A percentile compares a stretch with the other conserved stretches of the same genome.
Conservation (phyloP, 108 stramenopile genomes). For the Aurantiochytrium sp. region DNA sequence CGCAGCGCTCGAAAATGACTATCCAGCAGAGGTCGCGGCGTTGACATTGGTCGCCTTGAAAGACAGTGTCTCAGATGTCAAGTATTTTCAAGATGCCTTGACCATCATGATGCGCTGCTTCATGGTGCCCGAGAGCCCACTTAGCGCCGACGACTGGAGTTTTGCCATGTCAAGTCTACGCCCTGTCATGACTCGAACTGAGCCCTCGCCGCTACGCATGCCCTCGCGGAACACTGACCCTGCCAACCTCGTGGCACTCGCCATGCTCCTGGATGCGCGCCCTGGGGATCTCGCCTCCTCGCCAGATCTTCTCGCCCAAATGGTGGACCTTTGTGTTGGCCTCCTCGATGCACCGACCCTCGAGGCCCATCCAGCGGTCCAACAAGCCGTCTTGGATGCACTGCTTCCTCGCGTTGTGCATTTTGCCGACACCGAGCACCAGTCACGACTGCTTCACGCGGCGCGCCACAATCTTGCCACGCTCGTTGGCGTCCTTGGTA, state of each 20-base stretch:
- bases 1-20: no score
- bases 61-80: neutral
- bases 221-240: no score
- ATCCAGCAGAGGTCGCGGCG: no score
- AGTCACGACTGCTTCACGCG: neutral
- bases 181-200: no score
- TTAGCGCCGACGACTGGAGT: neutral
- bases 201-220: no score
- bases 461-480: neutral
- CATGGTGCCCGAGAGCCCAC: neutral
- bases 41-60: no score
- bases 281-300: no score
- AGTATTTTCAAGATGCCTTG: neutral
- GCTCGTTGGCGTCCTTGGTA: neutral
- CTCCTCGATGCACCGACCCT: neutral
- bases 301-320: no score
- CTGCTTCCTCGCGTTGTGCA: neutral
- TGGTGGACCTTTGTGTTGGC: no score
- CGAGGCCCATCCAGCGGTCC: neutral
- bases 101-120: neutral
- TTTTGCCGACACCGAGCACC: neutral
- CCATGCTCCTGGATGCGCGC: no score
- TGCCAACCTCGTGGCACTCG: no score
- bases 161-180: neutral
- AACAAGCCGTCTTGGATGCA: neutral